A percentile compares a stretch with the other conserved stretches of the same genome.
Conservation (phyloP, 495 filamentous ascomycete genomes). For the Umbilicaria muhlenbergii region DNA sequence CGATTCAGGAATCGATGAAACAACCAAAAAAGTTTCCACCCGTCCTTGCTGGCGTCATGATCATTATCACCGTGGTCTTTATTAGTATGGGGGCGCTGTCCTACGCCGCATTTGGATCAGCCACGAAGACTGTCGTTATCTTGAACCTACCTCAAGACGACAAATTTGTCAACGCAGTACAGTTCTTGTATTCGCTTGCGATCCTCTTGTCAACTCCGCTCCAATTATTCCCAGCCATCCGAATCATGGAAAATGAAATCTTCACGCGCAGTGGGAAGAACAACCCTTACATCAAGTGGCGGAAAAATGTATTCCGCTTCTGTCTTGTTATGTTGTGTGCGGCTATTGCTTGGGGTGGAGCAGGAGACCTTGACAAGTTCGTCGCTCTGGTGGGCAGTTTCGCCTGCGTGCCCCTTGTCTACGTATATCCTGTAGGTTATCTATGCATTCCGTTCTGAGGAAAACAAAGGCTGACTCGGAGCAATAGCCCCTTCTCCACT, state of each 20-base stretch:
- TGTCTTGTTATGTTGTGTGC: constrained; percentile 76
- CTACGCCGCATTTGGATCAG: constrained; percentile 88
- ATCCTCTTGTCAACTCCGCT: constrained; percentile 88
- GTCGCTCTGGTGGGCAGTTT: constrained; percentile 92
- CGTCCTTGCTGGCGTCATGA: constrained; percentile 79
- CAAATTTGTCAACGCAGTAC: constrained; percentile 87
- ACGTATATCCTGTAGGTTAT: constrained; percentile 80
- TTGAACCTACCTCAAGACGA: constrained; percentile 93
- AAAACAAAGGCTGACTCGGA: constrained; percentile 1
- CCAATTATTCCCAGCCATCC: constrained; percentile 93
- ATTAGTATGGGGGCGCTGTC: constrained; percentile 80
- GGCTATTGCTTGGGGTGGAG: constrained; percentile 77
- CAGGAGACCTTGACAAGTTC: constrained; percentile 91
- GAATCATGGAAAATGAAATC: constrained; percentile 50
- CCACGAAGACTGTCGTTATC: constrained; percentile 89
- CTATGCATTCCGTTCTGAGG: neutral
- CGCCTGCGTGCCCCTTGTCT: constrained; percentile 92
- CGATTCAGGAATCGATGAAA: constrained; percentile 94
- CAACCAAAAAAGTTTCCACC: constrained; percentile 72
- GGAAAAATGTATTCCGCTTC: constrained; percentile 95
- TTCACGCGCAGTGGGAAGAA: constrained; percentile 84
- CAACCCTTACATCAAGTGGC: constrained; percentile 93
- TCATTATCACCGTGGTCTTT: constrained; percentile 85
- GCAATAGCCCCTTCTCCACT: constrained; percentile 70
- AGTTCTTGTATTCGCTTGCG: constrained; percentile 87